Conservation (phyloP, 768 basidiomycete species). For the Mycena venus region DNA sequence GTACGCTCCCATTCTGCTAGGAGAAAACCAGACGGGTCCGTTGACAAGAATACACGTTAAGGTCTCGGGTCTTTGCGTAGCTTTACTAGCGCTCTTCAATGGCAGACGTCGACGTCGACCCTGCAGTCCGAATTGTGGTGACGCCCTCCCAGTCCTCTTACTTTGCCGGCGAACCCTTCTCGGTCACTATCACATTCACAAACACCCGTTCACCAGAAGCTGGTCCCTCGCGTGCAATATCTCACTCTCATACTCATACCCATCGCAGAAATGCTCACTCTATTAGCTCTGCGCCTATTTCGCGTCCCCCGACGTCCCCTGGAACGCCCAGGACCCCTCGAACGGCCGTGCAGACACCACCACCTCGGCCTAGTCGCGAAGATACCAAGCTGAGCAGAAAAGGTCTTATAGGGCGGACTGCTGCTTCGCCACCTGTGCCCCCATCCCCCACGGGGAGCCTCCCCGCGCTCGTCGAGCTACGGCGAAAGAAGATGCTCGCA, state of each 20-base stretch:
- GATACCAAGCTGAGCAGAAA: constrained; percentile 55
- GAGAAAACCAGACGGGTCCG: too few species aligned
- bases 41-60: background rate
- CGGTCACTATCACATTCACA: constrained; percentile 88
- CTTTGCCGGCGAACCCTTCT: constrained; percentile 92
- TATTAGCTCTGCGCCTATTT: constrained; percentile 85
- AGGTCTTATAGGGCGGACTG: constrained; percentile 67
- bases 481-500: constrained; percentile 64
- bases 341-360: constrained; percentile 43
- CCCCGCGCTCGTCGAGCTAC: constrained; percentile 65
- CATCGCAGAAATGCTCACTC: constrained; percentile 86
- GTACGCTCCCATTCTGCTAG: too few species aligned
- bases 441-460: constrained; percentile 52
- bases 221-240: constrained; percentile 47
- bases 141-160: constrained; percentile 89
- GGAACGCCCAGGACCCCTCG: constrained; percentile 66
- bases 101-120: constrained; percentile 49
- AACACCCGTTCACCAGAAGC: constrained; percentile 76
- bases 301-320: constrained; percentile 87
- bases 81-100: background rate
- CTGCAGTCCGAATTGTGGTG: constrained; percentile 76
- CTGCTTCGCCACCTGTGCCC: constrained; percentile 19
- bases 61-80: background rate
- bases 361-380: constrained; percentile 33
- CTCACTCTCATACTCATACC: constrained; percentile 41